These are phyloP conservation scores for Ceratocystis cubensis DNA, from an alignment of 2,329 filamentous ascomycete genomes.

Conservation along the genomic window DNA sequence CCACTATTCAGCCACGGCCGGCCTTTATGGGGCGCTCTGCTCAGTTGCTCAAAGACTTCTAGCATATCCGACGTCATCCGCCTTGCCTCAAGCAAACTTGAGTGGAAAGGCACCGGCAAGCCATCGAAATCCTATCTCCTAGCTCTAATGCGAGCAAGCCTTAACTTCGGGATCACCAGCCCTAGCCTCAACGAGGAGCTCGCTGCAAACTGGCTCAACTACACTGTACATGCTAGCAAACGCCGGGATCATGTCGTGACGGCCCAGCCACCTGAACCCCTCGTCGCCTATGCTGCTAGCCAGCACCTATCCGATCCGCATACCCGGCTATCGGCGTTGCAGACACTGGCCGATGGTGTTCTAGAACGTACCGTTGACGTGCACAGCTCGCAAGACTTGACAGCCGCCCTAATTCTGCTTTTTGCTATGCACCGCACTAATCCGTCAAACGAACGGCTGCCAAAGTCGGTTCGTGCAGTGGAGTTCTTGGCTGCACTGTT, in stretches of 20 bases:
- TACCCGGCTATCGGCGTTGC: constrained; percentile 10
- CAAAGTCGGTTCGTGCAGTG: constrained; percentile 1
- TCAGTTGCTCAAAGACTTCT: constrained; percentile 12
- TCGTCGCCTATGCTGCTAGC: constrained; percentile 14
- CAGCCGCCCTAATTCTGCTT: constrained; percentile 13
- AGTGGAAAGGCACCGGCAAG: constrained; percentile 6
- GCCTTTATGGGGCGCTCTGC: constrained; percentile 18
- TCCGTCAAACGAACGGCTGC: constrained; percentile 4
- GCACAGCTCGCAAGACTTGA: constrained; percentile 13
- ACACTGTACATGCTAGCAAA: constrained; percentile 11
- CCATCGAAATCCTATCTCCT: constrained; percentile 12
- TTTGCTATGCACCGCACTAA: constrained; percentile 14
- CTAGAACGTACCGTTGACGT: constrained; percentile 9
- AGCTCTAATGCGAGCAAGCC: constrained; percentile 10
- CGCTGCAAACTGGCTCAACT: constrained; percentile 17
- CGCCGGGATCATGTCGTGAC: constrained; percentile 17
- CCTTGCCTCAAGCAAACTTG: constrained; percentile 15
- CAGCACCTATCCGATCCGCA: constrained; percentile 15
- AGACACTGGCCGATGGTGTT: constrained; percentile 12
- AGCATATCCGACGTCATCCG: constrained; percentile 15
- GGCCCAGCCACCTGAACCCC: constrained; percentile 16
- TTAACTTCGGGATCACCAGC: constrained; percentile 12
- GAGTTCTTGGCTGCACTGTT: constrained; percentile 11
- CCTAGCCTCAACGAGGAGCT: constrained; percentile 14
- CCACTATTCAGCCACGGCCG: constrained; percentile 17